Percentiles rank a stretch among this genome's conserved stretches.
Evolutionary conservation across 179 eudicot species (phyloP).

Genomic region (Nepenthes alata): DNA sequence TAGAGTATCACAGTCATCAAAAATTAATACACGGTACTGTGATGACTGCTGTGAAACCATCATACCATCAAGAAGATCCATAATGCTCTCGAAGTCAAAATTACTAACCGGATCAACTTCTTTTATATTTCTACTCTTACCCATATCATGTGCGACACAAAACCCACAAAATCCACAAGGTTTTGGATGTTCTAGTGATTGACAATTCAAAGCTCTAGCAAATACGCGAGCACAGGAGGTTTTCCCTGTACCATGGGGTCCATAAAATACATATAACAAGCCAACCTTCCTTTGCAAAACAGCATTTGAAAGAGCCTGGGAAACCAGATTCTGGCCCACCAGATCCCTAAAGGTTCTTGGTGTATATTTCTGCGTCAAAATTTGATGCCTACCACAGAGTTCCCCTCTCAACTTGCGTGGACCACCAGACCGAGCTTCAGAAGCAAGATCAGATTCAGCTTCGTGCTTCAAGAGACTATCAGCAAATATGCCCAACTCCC

Average conservation of each 20-base stretch:
- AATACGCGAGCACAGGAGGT: conserved; percentile 81
- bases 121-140: conserved; percentile 53
- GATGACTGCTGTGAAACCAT: conserved; percentile 38
- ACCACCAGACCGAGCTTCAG: conserved; percentile 52
- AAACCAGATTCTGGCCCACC: conserved; percentile 81
- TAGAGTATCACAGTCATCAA: conserved; percentile 76
- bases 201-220: conserved; percentile 81
- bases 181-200: conserved; percentile 54
- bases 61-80: conserved; percentile 55
- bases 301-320: conserved; percentile 83
- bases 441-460: conserved; percentile 58
- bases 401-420: conserved; percentile 31
- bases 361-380: conserved; percentile 69
- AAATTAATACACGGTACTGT: conserved; percentile 50
- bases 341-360: conserved; percentile 82
- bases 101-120: conserved; percentile 67
- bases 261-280: conserved; percentile 66
- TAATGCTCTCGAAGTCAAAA: conserved; percentile 50
- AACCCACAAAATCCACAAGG: conserved; percentile 77
- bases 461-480: conserved; percentile 60
- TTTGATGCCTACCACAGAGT: conserved; percentile 50
- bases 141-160: conserved; percentile 64
- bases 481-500: conserved; percentile 76
- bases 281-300: conserved; percentile 56
- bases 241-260: conserved; percentile 94